Evolutionary conservation across 2,329 filamentous ascomycete species (phyloP), one percentile per base, ranked within the genome.

Genomic region (Plectosphaerella cucumerina): DNA sequence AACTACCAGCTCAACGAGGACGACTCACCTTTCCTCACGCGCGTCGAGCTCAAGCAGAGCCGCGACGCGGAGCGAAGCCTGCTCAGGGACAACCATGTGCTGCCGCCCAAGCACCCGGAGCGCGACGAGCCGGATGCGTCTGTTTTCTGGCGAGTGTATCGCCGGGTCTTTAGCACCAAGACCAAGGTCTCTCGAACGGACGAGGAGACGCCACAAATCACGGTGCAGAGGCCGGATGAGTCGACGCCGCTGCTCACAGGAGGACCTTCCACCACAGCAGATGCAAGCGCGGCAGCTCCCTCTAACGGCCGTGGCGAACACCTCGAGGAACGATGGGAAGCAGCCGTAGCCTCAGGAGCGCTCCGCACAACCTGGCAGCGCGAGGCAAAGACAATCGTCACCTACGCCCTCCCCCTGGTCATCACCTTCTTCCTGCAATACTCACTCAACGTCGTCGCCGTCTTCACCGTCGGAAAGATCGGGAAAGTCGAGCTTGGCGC

Each of bases 281-380:
- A n/a, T n/a, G n/a, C n/a, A n/a, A n/a, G n/a, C n/a, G n/a, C n/a
- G n/a, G 26, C 26, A 31, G 8, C 23, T 26, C 47, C 42, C 10
- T 34, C 10, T 5, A 22, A 20, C 14, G 26, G 17, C 9, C 21
- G 12, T 8, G 44, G 76, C 5, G 81, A 83, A 44, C 75, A 80
- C 48, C 74, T 92, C 47, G 82, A 87, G 58, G 78, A 84, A 60
- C 86, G 89, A 63, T 96, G 90, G 90, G 86, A 93, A 55, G 87
- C 91, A 55, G 93, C 92, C 0, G 88, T 97, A 11, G 80, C 83
- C 1, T 81, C 87, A 0, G 90, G 91, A 11, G 81, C 84, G 62
- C 92, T 97, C 57, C 85, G 86, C 49, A 97, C 92, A 5, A 95
- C 90, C 5, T 97, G 92, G 91, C 86, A 88, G 67, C 84, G 92